A percentile compares a stretch with the other conserved stretches of the same genome.
Conservation (phyloP, 345 rosid genomes). For the Linum tenue region DNA sequence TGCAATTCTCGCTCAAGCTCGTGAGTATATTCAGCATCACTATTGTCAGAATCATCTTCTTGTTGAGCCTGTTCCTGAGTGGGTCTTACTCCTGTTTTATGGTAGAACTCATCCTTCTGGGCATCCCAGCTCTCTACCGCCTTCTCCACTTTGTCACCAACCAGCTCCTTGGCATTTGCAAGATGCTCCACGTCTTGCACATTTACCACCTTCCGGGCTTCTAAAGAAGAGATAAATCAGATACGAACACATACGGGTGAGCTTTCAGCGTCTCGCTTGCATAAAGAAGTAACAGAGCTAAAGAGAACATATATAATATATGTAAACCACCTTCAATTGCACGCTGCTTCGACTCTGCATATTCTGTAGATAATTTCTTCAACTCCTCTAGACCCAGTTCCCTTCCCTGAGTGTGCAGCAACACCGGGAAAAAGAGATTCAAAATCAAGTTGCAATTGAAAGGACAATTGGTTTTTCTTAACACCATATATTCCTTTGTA, state of each 20-base stretch:
- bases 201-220: slow-evolving; percentile 37
- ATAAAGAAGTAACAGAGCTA: background rate
- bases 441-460: slow-evolving; percentile 3
- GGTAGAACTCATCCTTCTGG: slow-evolving; percentile 36
- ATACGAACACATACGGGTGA: background rate
- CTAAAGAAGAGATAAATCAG: slow-evolving; percentile 16
- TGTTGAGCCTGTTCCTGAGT: slow-evolving; percentile 1
- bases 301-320: background rate
- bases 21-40: slow-evolving; percentile 6
- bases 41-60: background rate
- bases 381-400: slow-evolving; percentile 43
- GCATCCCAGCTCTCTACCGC: slow-evolving; percentile 46
- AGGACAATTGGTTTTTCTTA: background rate
- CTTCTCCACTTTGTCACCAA: slow-evolving; percentile 39
- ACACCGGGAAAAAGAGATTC: background rate
- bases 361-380: slow-evolving; percentile 42
- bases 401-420: slow-evolving; percentile 31
- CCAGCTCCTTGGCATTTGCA: slow-evolving; percentile 31
- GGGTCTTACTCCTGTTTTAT: slow-evolving; percentile 34
- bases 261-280: background rate
- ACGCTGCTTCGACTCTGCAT: slow-evolving; percentile 59
- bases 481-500: background rate
- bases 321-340: slow-evolving; percentile 48
- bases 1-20: background rate
- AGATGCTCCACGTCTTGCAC: slow-evolving; percentile 52